Percentiles rank a stretch among this genome's conserved stretches.
These are phyloP conservation scores for Neoboletus magnificus DNA, from an alignment of 768 basidiomycete genomes.

Conservation along the genomic window DNA sequence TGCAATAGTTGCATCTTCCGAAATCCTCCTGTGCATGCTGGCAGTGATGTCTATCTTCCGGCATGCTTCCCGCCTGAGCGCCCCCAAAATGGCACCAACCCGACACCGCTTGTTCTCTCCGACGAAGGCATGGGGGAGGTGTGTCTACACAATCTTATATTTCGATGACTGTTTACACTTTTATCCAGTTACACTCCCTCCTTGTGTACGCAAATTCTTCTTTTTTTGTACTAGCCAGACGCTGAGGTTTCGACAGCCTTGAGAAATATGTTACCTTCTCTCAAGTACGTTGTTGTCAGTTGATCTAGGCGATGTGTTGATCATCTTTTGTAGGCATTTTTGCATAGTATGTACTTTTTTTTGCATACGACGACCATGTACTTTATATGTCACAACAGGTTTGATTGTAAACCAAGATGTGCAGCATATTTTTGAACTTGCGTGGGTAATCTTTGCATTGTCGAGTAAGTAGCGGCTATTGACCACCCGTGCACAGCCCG, in stretches of 20 bases:
- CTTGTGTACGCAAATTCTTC: slow-evolving; percentile 43
- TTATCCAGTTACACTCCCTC: slow-evolving; percentile 50
- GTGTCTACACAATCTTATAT: neutral
- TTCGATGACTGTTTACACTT: neutral
- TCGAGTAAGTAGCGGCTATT: slow-evolving; percentile 17
- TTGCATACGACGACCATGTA: neutral
- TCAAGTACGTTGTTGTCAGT: slow-evolving; percentile 11
- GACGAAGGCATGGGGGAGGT: slow-evolving; percentile 50
- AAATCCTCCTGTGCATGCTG: slow-evolving; percentile 29
- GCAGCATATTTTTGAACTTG: slow-evolving; percentile 28
- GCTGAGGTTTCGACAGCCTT: slow-evolving; percentile 42
- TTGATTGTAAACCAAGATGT: slow-evolving; percentile 23
- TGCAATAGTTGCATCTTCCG: slow-evolving; percentile 46
- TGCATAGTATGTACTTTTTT: slow-evolving; percentile 15
- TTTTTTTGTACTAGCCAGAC: slow-evolving; percentile 11
- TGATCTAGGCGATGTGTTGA: slow-evolving; percentile 38
- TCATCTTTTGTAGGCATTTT: slow-evolving; percentile 18
- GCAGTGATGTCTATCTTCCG: slow-evolving; percentile 46
- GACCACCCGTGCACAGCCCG: slow-evolving; percentile 24
- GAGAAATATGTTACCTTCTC: slow-evolving; percentile 32
- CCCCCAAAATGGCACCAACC: slow-evolving; percentile 14
- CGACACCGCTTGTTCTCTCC: slow-evolving; percentile 33
- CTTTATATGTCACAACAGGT: slow-evolving; percentile 12
- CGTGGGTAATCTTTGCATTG: slow-evolving; percentile 9
- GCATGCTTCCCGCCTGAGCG: slow-evolving; percentile 47